Conservation (phyloP, 108 stramenopile species). For the Skeletonema marinoi region DNA sequence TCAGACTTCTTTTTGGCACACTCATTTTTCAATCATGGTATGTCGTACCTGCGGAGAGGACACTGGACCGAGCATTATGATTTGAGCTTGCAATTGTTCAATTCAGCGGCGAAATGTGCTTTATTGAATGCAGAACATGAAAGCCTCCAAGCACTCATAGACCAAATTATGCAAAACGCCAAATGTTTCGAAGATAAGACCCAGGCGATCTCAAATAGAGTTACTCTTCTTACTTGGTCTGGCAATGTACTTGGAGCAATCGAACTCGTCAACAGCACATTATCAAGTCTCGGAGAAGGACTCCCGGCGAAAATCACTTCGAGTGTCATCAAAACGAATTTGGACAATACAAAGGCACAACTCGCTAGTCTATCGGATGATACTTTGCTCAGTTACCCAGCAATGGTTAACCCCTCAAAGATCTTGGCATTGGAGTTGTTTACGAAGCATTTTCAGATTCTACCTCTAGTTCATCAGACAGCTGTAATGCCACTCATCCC, state of each 20-base stretch:
- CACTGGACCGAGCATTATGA: constrained; percentile 31
- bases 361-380: no score
- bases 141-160: not conserved
- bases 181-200: constrained; percentile 24
- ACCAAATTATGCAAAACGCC: constrained; percentile 5
- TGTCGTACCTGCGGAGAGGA: not conserved
- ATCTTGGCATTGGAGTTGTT: constrained; percentile 19
- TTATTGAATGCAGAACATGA: not conserved
- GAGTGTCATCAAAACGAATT: no score
- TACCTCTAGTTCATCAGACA: not conserved
- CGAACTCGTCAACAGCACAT: no score
- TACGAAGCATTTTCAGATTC: not conserved
- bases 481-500: not conserved
- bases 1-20: constrained; percentile 17
- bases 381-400: no score
- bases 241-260: no score
- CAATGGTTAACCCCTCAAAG: no score
- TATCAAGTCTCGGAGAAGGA: no score
- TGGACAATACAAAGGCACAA: no score
- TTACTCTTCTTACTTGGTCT: not conserved
- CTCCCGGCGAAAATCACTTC: no score
- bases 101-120: constrained; percentile 9
- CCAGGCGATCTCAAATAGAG: not conserved
- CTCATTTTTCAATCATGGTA: constrained; percentile 15
- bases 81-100: constrained; percentile 23